Base-by-base conservation (phyloP, 2,329 filamentous ascomycete species). In the Xylariaceae sp. region DNA sequence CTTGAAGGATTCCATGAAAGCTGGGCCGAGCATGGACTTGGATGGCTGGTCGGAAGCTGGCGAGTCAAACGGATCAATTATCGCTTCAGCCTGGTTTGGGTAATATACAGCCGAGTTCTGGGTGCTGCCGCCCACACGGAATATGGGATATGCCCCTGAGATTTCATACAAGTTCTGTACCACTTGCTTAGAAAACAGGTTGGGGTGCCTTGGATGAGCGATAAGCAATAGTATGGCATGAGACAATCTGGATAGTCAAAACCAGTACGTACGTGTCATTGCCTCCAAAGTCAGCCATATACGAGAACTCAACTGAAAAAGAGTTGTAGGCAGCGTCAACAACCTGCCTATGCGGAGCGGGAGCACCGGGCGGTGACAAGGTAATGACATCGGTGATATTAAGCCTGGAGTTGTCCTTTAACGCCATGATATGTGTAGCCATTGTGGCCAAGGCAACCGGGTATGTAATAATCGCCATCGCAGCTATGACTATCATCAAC, bases 311-410 rank as follows among this genome's bases (percentile, higher is more conserved):
- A 19, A 53, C 33, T n/a, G 50, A 53, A n/a, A 28, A 53, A 14
- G 50, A 53, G 24, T 12, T 53, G 40, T 53, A 53, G 12, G 50
- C 50, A 5, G 26, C 40, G 31, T 53, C 50, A 6, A 53, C 50
- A 2, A 39, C 31, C 23, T 53, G 50, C 17, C 41, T 23, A 12
- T 23, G 21, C 39, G 31, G 39, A 14, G 29, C 28, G 17, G 50
- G 50, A 16, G 31, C 16, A 4, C n/a, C 4, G 16, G 50, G 50
- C 7, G 50, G 50, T 3, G 41, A 39, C 28, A 53, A 16, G 12
- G n/a, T 31, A 6, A 53, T 37, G 4, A 19, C 33, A 11, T 37
- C 7, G 33, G 50, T 53, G 29, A 53, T 53, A 16, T 53, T 53
- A 7, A 1, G 24, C 24, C 17, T 37, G 11, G 19, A n/a, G n/a